phyloP scores from a whole-genome alignment of 169 alveolate genomes.

The Plasmodium blacklocki region DNA sequence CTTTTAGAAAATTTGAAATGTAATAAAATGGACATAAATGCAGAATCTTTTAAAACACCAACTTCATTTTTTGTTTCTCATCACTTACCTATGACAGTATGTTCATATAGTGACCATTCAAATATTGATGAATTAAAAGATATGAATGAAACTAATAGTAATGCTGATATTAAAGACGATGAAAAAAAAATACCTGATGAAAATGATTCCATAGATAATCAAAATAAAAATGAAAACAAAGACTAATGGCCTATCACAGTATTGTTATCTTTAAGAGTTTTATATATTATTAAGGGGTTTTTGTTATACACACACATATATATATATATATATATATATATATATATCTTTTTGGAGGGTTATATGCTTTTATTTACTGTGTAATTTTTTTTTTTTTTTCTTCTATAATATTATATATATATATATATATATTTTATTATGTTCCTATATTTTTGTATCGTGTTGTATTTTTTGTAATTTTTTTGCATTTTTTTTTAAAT shows the following conservation, averaged over 20 bases:
- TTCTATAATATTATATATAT: no score
- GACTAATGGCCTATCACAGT: not conserved
- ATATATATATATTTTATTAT: no score
- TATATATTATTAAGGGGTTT: not conserved
- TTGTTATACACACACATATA: no score
- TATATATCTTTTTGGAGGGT: no score
- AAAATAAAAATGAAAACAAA: slow-evolving; percentile 13
- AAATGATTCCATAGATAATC: slow-evolving; percentile 13
- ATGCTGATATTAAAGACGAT: not conserved
- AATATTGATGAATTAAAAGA: slow-evolving; percentile 22
- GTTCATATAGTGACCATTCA: slow-evolving; percentile 29
- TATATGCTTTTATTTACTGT: no score
- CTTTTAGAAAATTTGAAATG: slow-evolving; percentile 49
- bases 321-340: no score
- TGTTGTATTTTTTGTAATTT: no score
- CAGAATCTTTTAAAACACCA: slow-evolving; percentile 73
- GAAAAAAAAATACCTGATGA: not conserved
- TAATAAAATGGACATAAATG: slow-evolving; percentile 70
- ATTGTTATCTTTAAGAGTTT: not conserved
- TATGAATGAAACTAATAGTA: slow-evolving; percentile 1
- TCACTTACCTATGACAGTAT: slow-evolving; percentile 63
- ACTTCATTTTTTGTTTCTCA: slow-evolving; percentile 69
- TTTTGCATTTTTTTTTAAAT: no score
- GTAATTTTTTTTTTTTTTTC: no score
- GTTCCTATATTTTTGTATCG: no score